phyloP scores from a whole-genome alignment of 768 basidiomycete species.

The Daedalea quercina region DNA sequence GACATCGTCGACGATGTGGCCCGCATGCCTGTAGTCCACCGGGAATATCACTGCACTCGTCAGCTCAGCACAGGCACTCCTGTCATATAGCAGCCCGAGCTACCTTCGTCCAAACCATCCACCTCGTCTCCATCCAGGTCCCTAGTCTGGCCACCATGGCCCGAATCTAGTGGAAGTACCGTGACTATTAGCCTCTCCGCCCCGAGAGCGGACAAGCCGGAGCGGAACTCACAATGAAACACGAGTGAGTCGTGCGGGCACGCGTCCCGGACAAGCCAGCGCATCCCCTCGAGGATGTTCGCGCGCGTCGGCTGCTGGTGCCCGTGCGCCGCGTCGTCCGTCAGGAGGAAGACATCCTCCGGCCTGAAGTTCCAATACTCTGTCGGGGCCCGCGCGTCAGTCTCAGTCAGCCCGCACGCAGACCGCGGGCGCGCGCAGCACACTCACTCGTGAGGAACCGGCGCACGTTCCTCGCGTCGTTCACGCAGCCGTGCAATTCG shows the following conservation, averaged over 20 bases:
- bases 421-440: background rate
- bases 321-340: conserved; percentile 40
- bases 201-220: background rate
- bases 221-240: conserved; percentile 38
- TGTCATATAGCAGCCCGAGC: background rate
- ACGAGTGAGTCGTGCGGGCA: conserved; percentile 47
- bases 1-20: conserved; percentile 80
- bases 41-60: conserved; percentile 65
- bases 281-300: conserved; percentile 54
- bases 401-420: background rate
- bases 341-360: conserved; percentile 53
- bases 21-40: conserved; percentile 69
- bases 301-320: conserved; percentile 41
- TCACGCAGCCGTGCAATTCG: conserved; percentile 49
- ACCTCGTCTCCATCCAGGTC: conserved; percentile 75
- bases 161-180: conserved; percentile 86
- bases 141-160: conserved; percentile 86
- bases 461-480: conserved; percentile 49
- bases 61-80: background rate
- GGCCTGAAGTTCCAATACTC: conserved; percentile 39
- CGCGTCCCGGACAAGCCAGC: conserved; percentile 51
- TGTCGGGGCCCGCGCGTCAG: conserved; percentile 5
- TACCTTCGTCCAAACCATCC: conserved; percentile 69
- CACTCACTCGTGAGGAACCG: conserved; percentile 38
- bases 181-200: background rate